Evolutionary conservation across 768 basidiomycete genomes (phyloP), one percentile per base, ranked within the genome.

Genomic region (Xanthoconium stramineum): DNA sequence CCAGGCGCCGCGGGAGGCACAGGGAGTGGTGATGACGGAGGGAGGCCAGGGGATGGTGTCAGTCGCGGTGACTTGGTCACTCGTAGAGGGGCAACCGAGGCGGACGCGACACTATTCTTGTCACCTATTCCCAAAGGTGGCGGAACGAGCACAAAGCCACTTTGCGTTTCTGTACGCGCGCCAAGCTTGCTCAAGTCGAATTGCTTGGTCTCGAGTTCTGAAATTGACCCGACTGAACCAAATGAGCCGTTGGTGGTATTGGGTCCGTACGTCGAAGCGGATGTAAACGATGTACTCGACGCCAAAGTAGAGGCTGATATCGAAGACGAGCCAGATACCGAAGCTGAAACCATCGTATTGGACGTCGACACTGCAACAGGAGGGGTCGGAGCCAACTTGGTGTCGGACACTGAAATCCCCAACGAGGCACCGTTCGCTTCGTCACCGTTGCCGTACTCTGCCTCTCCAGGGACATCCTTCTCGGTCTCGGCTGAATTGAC

Each of bases 31-130:
- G 62, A 64, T 9, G 56, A 53, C 9, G 60, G 62, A 38, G 57
- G 54, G 33, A 53, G 32, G 46, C 59, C 42, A 45, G 63, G 53
- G 8, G 61, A 69, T 4, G 60, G 56, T 3, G 65, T 33, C 28
- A 59, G 45, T n/a, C 59, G 61, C 12, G 69, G 67, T 1, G 64
- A 59, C 59, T 73, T 71, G 50, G 53, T 55, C 19, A 71, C 35
- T 12, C 69, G 62, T 0, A 71, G 46, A 0, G 70, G 70, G 9
- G 71, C 67, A 3, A 71, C 58, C 0, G 35, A 30, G 0, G 69
- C 48, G 1, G 64, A 57, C 2, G 48, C 39, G 19, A 46, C 1
- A 8, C 40, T 38, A 28, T 32, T 56, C 15, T 36, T 51, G 10
- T 42, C 19, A 17, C 66, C 66, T 3, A 69, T 53, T 20, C 29